Evolutionary conservation across 768 basidiomycete genomes (phyloP).

Genomic region (Roridomyces roridus): DNA sequence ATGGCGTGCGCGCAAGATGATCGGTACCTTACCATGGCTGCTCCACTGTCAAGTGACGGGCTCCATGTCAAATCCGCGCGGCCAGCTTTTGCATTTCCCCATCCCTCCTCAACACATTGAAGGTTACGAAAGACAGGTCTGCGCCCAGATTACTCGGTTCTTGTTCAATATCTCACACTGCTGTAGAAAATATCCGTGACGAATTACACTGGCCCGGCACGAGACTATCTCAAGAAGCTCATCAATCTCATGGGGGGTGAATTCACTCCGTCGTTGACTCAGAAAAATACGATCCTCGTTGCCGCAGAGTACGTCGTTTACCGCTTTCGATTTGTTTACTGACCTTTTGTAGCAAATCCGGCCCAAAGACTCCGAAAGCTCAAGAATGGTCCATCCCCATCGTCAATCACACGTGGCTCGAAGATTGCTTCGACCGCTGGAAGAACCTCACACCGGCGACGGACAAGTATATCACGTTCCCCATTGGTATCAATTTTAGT

Average conservation of each 20-base stretch:
- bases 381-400: constrained; percentile 82
- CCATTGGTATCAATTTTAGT: constrained; percentile 69
- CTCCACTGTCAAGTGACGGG: constrained; percentile 77
- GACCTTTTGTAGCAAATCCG: constrained; percentile 39
- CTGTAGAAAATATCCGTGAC: constrained; percentile 79
- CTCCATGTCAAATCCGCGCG: constrained; percentile 63
- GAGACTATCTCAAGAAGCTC: constrained; percentile 88
- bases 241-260: constrained; percentile 78
- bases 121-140: constrained; percentile 56
- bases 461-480: constrained; percentile 73
- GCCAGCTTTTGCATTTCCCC: constrained; percentile 87
- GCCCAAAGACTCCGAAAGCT: constrained; percentile 76
- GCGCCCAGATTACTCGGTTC: constrained; percentile 27
- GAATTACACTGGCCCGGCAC: constrained; percentile 85
- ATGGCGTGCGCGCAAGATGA: constrained; percentile 57
- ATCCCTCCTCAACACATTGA: constrained; percentile 66
- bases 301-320: constrained; percentile 82
- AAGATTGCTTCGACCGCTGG: constrained; percentile 90
- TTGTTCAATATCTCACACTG: neutral
- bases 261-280: constrained; percentile 84
- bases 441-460: constrained; percentile 64
- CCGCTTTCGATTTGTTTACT: neutral
- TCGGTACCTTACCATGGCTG: constrained; percentile 86
- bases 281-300: constrained; percentile 78
- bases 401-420: constrained; percentile 91